These are phyloP conservation scores for Calocybe cyanea DNA, from an alignment of 768 basidiomycete species.

Conservation along the genomic window DNA sequence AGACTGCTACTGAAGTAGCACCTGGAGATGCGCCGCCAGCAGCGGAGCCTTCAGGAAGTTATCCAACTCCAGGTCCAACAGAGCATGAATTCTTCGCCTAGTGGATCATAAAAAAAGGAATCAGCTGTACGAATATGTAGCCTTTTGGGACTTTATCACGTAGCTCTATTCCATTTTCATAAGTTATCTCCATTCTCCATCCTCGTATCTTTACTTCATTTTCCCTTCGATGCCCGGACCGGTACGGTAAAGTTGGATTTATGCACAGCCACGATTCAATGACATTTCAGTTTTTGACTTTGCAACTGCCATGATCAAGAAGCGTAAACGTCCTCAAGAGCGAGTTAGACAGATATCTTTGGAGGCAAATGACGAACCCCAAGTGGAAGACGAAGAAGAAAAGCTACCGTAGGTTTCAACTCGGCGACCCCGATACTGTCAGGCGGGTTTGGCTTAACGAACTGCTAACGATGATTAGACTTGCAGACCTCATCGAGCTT, in stretches of 20 bases:
- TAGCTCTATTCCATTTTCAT: constrained; percentile 8
- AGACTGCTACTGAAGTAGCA: neutral
- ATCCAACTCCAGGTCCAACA: constrained; percentile 47
- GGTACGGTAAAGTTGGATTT: neutral
- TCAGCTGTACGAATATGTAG: constrained; percentile 13
- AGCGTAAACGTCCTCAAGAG: constrained; percentile 64
- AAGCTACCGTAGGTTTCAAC: constrained; percentile 45
- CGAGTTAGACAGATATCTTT: constrained; percentile 49
- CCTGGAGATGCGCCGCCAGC: constrained; percentile 9
- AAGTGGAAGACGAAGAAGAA: constrained; percentile 40
- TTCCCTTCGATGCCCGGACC: neutral
- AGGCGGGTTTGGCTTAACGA: constrained; percentile 4
- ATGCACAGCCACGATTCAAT: constrained; percentile 15
- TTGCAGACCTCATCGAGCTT: constrained; percentile 82
- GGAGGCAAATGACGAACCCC: constrained; percentile 34
- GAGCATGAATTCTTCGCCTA: constrained; percentile 39
- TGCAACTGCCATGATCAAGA: constrained; percentile 58
- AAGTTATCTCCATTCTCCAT: constrained; percentile 7
- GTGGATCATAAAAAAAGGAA: too few species aligned
- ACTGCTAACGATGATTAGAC: constrained; percentile 34
- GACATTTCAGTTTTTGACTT: neutral
- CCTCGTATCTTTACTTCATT: neutral
- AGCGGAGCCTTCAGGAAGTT: constrained; percentile 31
- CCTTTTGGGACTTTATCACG: constrained; percentile 6
- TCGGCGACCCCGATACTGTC: constrained; percentile 1